Base-by-base conservation (phyloP, 257 asterid species). In the Cordia subcordata region DNA sequence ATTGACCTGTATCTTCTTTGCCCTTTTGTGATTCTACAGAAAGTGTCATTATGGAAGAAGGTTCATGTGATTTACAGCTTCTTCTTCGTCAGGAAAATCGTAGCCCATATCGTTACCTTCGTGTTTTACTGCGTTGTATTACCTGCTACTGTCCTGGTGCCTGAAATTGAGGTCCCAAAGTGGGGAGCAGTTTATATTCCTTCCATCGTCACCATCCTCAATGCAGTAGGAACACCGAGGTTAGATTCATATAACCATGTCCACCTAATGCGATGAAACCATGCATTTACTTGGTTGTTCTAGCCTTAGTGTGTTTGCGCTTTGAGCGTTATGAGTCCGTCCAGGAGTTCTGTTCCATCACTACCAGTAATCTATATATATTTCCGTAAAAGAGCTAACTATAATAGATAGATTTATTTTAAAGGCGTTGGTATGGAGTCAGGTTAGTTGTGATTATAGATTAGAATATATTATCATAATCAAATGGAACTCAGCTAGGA, bases 191-290 rank as follows among this genome's bases (percentile, higher is more conserved):
- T 71, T 13, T 82, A 16, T 69, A 76, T 63, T 75, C 95, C 71
- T 35, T 33, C 74, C 49, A 68, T 81, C 53, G 73, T 85, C 68
- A 78, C 88, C 57, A 27, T 83, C 45, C 82, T 83, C 79, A 83
- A 88, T 13, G 67, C 80, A 19, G 72, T 77, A 55, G 75, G 86
- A 37, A 88, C 96, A 65, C 96, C 95, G 56, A 80, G 88, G 93
- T 86, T 68, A 49, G 70, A 20, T 23, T 60, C 38, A 39, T 39
- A 5, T 39, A 39, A 5, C 12, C 12, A 5, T 39, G 44, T 39
- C 8, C 8, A 39, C 12, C 44, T 39, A 39, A n/a, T n/a, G n/a
- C n/a, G n/a, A n/a, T 39, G 10, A 11, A 3, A 42, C 10, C 10
- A 3, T 2, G 12, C 55, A 50, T n/a, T 0, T n/a, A n/a, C n/a